These are phyloP conservation scores for Erythrobasidium hasegawianum DNA, from an alignment of 1,284 basidiomycete genomes.

Conservation along the genomic window DNA sequence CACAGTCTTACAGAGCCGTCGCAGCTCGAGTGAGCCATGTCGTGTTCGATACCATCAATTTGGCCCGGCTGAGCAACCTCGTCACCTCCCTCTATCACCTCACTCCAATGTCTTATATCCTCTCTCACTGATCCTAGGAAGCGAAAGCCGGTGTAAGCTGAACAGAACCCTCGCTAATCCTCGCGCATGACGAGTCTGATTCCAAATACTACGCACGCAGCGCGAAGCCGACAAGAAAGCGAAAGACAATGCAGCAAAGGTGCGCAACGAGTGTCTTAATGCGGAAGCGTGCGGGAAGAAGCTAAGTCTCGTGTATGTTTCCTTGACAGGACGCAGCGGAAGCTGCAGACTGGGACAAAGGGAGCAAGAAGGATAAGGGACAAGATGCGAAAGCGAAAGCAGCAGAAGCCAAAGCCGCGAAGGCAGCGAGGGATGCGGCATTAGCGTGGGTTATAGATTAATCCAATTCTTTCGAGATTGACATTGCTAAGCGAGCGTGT, in stretches of 20 bases:
- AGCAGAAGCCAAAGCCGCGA: constrained; percentile 66
- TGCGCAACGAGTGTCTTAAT: too few species aligned
- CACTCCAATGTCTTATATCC: too few species aligned
- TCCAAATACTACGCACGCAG: not conserved
- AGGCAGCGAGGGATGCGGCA: constrained; percentile 19
- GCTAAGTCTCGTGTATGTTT: not conserved
- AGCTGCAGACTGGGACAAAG: constrained; percentile 71
- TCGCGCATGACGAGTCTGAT: not conserved
- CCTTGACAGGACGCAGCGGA: constrained; percentile 57
- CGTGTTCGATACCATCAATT: too few species aligned
- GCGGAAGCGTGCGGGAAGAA: not conserved
- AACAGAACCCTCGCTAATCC: too few species aligned
- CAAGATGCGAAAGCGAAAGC: constrained; percentile 65
- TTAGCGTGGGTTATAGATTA: constrained; percentile 28
- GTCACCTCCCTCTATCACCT: not conserved
- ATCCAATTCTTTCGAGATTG: too few species aligned
- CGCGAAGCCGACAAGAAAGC: constrained; percentile 34
- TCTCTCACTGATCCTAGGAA: constrained; percentile 2
- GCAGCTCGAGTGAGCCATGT: constrained; percentile 20
- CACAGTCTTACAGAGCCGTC: constrained; percentile 19
- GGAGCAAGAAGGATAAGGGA: constrained; percentile 56
- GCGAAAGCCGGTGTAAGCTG: constrained; percentile 26
- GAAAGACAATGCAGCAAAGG: constrained; percentile 20
- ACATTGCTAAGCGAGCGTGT: too few species aligned
- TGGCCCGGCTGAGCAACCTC: not conserved